Evolutionary conservation across 805 yeast genomes (phyloP).

Genomic region (Nakazawaea ernobii): DNA sequence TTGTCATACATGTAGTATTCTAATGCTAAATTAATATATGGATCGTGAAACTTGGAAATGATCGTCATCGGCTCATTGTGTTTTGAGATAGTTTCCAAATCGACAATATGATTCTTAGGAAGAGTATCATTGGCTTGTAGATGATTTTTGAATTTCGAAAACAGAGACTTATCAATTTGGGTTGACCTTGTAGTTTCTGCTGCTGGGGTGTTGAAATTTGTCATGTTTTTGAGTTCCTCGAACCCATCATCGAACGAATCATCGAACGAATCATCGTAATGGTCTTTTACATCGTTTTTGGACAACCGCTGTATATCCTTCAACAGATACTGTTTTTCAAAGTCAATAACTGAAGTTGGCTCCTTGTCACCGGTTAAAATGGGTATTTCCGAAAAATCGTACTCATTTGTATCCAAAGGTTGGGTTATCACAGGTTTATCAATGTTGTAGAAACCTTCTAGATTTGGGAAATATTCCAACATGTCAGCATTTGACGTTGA

Average conservation of each 20-base stretch:
- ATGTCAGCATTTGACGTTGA: not conserved
- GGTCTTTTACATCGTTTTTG: not conserved
- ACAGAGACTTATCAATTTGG: not conserved
- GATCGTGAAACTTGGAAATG: constrained; percentile 55
- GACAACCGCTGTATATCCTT: not conserved
- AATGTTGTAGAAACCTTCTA: constrained; percentile 18
- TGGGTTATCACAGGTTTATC: not conserved
- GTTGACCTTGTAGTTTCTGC: too few species aligned
- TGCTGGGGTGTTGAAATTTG: not conserved
- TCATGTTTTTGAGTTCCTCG: not conserved
- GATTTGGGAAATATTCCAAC: constrained; percentile 12
- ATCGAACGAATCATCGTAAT: not conserved
- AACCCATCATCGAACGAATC: too few species aligned
- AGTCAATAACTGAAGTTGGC: not conserved
- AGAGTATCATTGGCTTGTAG: constrained; percentile 7
- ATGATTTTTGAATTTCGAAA: not conserved
- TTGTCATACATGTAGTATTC: constrained; percentile 72
- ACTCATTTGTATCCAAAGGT: constrained; percentile 13
- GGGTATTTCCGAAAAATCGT: constrained; percentile 20
- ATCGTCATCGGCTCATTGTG: constrained; percentile 44
- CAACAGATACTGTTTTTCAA: not conserved
- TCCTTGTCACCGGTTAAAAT: constrained; percentile 7
- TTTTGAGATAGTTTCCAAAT: not conserved
- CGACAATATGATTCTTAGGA: not conserved
- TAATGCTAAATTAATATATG: constrained; percentile 70